Conservation (phyloP, 1,284 basidiomycete genomes). For the Veloboletus limbatus region DNA sequence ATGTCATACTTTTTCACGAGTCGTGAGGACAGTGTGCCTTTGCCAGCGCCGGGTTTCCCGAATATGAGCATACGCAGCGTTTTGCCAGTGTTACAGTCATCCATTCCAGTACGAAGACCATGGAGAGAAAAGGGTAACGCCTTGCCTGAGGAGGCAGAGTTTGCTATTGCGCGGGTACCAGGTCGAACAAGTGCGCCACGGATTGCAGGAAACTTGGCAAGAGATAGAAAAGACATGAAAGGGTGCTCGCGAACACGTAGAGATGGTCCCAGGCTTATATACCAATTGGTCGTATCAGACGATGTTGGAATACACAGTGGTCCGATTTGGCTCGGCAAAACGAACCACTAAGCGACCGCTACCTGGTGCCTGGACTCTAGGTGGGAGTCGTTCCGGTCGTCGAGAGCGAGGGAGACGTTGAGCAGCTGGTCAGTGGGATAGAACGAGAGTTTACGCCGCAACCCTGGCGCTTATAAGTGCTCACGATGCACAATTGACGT, state of each 20-base stretch:
- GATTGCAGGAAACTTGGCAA: constrained; percentile 17
- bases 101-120: constrained; percentile 35
- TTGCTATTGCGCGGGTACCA: constrained; percentile 35
- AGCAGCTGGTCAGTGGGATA: too few relatives aligned
- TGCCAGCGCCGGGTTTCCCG: constrained; percentile 78
- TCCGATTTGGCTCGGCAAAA: constrained; percentile 7
- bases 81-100: constrained; percentile 37
- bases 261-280: constrained; percentile 17
- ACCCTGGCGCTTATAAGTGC: too few relatives aligned
- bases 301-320: constrained; percentile 23
- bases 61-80: constrained; percentile 77
- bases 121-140: constrained; percentile 55
- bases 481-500: too few relatives aligned
- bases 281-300: constrained; percentile 9
- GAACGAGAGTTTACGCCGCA: too few relatives aligned
- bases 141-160: constrained; percentile 41
- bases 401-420: constrained; percentile 3
- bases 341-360: constrained; percentile 4
- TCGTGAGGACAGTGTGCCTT: constrained; percentile 73
- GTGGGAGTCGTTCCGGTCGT: not conserved
- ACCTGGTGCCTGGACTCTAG: not conserved
- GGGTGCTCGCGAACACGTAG: not conserved
- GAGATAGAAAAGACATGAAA: constrained; percentile 20
- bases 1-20: constrained; percentile 78
- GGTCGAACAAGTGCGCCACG: constrained; percentile 8